phyloP scores from a whole-genome alignment of 2,329 filamentous ascomycete species.

The Fusarium piperis region DNA sequence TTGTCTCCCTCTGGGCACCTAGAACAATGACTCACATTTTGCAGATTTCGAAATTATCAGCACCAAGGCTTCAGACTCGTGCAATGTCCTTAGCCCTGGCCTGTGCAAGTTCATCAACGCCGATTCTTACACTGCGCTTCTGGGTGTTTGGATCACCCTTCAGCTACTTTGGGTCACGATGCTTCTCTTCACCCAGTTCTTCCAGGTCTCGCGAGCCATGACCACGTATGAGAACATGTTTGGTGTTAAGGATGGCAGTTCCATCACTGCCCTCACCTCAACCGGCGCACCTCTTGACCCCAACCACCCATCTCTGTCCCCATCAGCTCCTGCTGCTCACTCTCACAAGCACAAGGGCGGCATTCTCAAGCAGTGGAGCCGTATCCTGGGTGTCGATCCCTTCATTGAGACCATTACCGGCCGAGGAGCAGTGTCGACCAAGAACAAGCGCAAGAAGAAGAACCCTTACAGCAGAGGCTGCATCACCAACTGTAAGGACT shows the following conservation, averaged over 20 bases:
- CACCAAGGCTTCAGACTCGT: constrained; percentile 63
- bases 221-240: constrained; percentile 98
- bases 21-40: constrained; percentile 11
- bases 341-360: constrained; percentile 68
- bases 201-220: constrained; percentile 91
- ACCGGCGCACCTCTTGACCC: constrained; percentile 77
- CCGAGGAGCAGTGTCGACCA: constrained; percentile 71
- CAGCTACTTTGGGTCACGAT: constrained; percentile 98
- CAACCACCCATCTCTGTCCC: constrained; percentile 70
- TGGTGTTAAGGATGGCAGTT: constrained; percentile 68
- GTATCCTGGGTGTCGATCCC: constrained; percentile 88
- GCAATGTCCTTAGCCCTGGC: constrained; percentile 78
- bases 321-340: constrained; percentile 56
- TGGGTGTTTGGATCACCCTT: constrained; percentile 80
- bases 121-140: constrained; percentile 84
- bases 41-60: constrained; percentile 72
- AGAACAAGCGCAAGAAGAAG: constrained; percentile 64
- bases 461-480: constrained; percentile 90
- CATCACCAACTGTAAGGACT: constrained; percentile 92
- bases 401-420: constrained; percentile 94
- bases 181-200: constrained; percentile 91
- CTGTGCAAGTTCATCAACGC: constrained; percentile 82
- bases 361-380: constrained; percentile 81
- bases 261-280: constrained; percentile 81
- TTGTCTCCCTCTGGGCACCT: constrained; percentile 3